phyloP scores from a whole-genome alignment of 768 basidiomycete genomes.

The Lactarius pseudohatsudake region DNA sequence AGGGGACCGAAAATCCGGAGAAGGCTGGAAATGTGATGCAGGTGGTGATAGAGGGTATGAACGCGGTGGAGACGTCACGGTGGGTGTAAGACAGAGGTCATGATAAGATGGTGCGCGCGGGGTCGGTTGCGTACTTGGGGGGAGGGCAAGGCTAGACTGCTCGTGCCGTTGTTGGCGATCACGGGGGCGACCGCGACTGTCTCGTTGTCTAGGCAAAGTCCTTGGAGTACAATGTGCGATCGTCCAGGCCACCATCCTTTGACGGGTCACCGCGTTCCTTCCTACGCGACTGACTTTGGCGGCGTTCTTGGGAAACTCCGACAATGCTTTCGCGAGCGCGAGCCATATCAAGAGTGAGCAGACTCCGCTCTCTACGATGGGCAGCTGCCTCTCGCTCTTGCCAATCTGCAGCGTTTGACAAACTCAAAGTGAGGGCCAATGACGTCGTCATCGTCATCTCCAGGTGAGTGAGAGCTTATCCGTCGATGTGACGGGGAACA shows the following conservation, averaged over 20 bases:
- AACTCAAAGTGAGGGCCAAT: slow-evolving; percentile 74
- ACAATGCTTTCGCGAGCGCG: slow-evolving; percentile 49
- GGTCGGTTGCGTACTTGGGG: slow-evolving; percentile 32
- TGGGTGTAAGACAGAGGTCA: slow-evolving; percentile 33
- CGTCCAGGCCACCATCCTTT: slow-evolving; percentile 46
- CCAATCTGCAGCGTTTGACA: slow-evolving; percentile 83
- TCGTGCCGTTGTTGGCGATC: slow-evolving; percentile 49
- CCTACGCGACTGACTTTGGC: slow-evolving; percentile 29
- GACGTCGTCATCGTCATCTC: slow-evolving; percentile 48
- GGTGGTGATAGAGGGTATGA: slow-evolving; percentile 26
- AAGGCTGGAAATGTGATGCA: slow-evolving; percentile 5
- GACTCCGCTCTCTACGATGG: slow-evolving; percentile 66
- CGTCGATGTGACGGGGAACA: slow-evolving; percentile 35
- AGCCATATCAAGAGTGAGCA: slow-evolving; percentile 55
- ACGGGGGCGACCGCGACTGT: slow-evolving; percentile 59
- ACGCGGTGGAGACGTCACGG: slow-evolving; percentile 41
- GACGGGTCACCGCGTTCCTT: slow-evolving; percentile 42
- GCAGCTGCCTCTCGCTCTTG: slow-evolving; percentile 76
- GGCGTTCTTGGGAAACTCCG: slow-evolving; percentile 30
- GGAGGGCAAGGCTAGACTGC: slow-evolving; percentile 36
- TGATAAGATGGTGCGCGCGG: slow-evolving; percentile 32
- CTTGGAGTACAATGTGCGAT: slow-evolving; percentile 59
- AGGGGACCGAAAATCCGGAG: slow-evolving; percentile 16
- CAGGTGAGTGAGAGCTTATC: slow-evolving; percentile 35
- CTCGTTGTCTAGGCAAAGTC: slow-evolving; percentile 46